Evolutionary conservation across 139 green algal species (phyloP), one percentile per base, ranked within the genome.

Genomic region (Chlamydomonas applanata): DNA sequence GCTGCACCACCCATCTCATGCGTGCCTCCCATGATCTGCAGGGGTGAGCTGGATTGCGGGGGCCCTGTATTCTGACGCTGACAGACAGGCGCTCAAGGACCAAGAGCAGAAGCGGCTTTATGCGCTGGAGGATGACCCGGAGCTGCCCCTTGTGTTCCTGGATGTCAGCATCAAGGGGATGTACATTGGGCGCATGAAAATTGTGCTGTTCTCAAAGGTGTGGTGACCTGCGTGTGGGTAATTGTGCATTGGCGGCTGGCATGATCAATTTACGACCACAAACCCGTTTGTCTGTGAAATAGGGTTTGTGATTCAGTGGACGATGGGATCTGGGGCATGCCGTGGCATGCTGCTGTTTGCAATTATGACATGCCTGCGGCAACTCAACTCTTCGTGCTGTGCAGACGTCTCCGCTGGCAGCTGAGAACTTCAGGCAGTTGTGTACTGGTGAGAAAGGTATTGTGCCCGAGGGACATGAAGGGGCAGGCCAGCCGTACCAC

Each of bases 391-490:
- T n/a, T n/a, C n/a, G n/a, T n/a, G n/a, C n/a, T n/a, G n/a, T n/a
- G 40, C 40, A 49, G 40, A 49, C 40, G 11, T 49, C 40, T 7
- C 40, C 40, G 11, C 40, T 49, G 40, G 40, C 40, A 11, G 40
- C 40, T 49, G 40, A 49, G 40, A 49, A 49, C 40, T 49, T 49
- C 11, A 7, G 40, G 40, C 40, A 49, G 40, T 49, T 61, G 30
- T 20, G 13, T 52, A 30, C 77, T 83, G 87, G 87, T 9, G 88
- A 91, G 82, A 77, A 87, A 56, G 88, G 88, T 20, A 65, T 77
- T 7, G 88, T 89, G 36, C 82, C 84, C 0, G 63, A 72, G 24
- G 88, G 88, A 9, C 62, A 76, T 25, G 78, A 89, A 49, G 86
- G 86, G 1, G 76, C 80, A 2, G 88, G 88, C 19, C 69, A 74